A percentile compares a stretch with the other conserved stretches of the same genome.
Conservation (phyloP, 2,329 filamentous ascomycete genomes). For the Nemania sp. region DNA sequence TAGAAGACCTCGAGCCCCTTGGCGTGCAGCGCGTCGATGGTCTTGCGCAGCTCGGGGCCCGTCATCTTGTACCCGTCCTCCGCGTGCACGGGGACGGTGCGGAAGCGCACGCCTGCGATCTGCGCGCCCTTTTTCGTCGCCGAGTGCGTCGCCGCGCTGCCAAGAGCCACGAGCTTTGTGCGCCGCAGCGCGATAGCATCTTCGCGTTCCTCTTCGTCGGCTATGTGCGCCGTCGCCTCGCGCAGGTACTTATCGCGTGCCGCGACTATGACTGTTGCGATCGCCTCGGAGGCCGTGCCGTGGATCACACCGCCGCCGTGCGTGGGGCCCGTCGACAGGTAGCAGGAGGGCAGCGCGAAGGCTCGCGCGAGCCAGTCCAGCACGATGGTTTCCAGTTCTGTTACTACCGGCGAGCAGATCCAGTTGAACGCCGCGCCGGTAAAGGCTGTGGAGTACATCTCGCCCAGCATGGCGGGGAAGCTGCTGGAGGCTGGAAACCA, state of each 20-base stretch:
- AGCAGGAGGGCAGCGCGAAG: constrained; percentile 72
- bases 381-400: constrained; percentile 89
- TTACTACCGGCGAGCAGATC: constrained; percentile 90
- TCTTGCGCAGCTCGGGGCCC: constrained; percentile 60
- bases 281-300: constrained; percentile 84
- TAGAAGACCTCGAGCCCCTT: constrained; percentile 83
- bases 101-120: constrained; percentile 82
- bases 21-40: constrained; percentile 66
- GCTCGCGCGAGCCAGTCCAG: constrained; percentile 88
- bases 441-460: constrained; percentile 89
- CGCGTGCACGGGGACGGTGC: constrained; percentile 64
- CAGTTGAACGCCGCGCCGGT: constrained; percentile 95
- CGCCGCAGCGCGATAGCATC: constrained; percentile 69
- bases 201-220: constrained; percentile 62
- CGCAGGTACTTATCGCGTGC: constrained; percentile 79
- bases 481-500: constrained; percentile 86
- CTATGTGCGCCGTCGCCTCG: constrained; percentile 56
- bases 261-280: constrained; percentile 84
- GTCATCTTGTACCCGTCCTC: constrained; percentile 72
- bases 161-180: constrained; percentile 76
- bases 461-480: constrained; percentile 84
- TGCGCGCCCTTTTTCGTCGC: constrained; percentile 85
- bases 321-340: constrained; percentile 70
- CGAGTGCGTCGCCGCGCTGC: constrained; percentile 78
- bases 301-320: constrained; percentile 90